Percentiles rank a stretch among this genome's conserved stretches.
Evolutionary conservation across 306 rosid species (phyloP).

Genomic region (Pterocarpus santalinus): DNA sequence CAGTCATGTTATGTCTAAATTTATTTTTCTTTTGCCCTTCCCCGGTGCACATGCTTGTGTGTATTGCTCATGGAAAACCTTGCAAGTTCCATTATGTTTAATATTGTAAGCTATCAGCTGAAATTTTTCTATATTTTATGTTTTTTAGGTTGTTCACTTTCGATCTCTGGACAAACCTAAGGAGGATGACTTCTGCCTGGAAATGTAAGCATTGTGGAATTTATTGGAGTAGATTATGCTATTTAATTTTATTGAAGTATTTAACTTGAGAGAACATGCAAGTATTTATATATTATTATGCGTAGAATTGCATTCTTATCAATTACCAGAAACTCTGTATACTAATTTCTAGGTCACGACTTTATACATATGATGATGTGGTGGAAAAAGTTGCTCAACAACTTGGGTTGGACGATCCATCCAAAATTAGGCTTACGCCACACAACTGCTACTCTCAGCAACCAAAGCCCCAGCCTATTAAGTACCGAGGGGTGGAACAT

Average conservation of each 20-base stretch:
- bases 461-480: conserved; percentile 92
- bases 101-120: conserved; percentile 28
- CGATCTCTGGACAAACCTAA: conserved; percentile 87
- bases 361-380: conserved; percentile 87
- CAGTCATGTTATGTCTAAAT: conserved; percentile 7
- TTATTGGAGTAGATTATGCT: conserved; percentile 37
- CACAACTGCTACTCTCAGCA: conserved; percentile 95
- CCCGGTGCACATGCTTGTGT: conserved; percentile 13
- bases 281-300: conserved; percentile 31
- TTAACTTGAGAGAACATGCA: conserved; percentile 22
- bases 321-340: conserved; percentile 17
- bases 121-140: conserved; percentile 34
- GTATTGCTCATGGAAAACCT: not conserved
- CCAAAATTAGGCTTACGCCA: conserved; percentile 85
- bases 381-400: conserved; percentile 85
- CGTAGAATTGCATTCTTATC: conserved; percentile 37
- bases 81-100: conserved; percentile 4
- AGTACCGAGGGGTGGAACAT: conserved; percentile 84
- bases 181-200: conserved; percentile 88
- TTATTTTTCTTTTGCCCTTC: conserved; percentile 1
- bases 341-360: conserved; percentile 76
- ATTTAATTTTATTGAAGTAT: conserved; percentile 31
- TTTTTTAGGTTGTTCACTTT: conserved; percentile 85
- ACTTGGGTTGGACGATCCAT: conserved; percentile 85
- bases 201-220: conserved; percentile 67